Base-by-base conservation (phyloP, 345 rosid genomes). In the Eucalyptus victrix region DNA sequence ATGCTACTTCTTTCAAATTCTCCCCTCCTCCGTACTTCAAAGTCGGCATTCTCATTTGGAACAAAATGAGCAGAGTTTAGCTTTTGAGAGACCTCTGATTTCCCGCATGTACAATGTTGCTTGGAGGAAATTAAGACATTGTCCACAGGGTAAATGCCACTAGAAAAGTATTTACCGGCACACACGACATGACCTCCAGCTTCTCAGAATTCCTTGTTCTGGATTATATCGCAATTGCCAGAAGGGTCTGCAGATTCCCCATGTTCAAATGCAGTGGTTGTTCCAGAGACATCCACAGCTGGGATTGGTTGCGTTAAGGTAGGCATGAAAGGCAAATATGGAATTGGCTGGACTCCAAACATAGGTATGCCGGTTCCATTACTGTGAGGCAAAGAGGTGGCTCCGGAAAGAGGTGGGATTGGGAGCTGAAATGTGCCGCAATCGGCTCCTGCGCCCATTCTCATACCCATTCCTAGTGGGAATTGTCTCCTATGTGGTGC, bases 361-460 rank as follows among this genome's bases (percentile, higher is more conserved):
- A 92, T 89, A 86, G 87, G 88, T 12, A 89, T 53, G 72, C 90
- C 87, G 50, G 89, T 87, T 80, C 90, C 89, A 37, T 12, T 40
- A 24, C 85, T 40, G 9, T 40, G 21, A 53, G 91, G 87, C 50
- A 89, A 30, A 87, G 89, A 21, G 32, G 90, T 12, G 12, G 92
- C 80, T 86, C 88, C 89, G 4, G 93, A 40, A 81, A 87, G 47
- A 18, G 90, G 87, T 80, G 93, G 86, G 87, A 88, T 49, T 44
- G 92, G 89, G 88, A 92, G 86, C 86, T 91, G 93, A 21, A 80
- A 62, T 42, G 88, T 88, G 44, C 54, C 58, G 89, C 90, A 91
- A 47, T 92, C 92, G 12, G 34, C 72, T 24, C 91, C 91, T 89
- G 92, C 92, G 5, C 88, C 94, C 92, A 91, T 92, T 51, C 93